Conservation (phyloP, 2,329 filamentous ascomycete species). For the Claviceps pazoutovae region DNA sequence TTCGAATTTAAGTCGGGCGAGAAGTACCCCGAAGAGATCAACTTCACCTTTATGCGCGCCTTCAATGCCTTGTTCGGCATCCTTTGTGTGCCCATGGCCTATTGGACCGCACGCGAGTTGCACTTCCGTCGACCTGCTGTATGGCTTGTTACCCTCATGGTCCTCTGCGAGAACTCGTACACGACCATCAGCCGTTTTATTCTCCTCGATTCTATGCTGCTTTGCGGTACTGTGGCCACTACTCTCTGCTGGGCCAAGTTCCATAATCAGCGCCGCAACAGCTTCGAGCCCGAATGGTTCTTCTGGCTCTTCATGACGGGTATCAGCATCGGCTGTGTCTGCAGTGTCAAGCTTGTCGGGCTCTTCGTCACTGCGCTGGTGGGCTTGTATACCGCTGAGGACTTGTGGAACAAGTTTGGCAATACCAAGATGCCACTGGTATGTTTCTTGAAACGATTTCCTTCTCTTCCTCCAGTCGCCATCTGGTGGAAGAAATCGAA, state of each 20-base stretch:
- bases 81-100: constrained; percentile 82
- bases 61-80: constrained; percentile 96
- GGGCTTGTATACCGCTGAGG: constrained; percentile 88
- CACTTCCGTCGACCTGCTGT: constrained; percentile 76
- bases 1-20: constrained; percentile 99
- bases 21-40: constrained; percentile 79
- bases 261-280: constrained; percentile 71
- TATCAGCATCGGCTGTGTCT: constrained; percentile 91
- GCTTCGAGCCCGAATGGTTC: constrained; percentile 87
- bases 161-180: constrained; percentile 98
- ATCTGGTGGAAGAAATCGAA: not conserved
- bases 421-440: constrained; percentile 81
- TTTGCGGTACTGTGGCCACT: constrained; percentile 97
- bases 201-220: constrained; percentile 92
- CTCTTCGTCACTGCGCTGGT: constrained; percentile 92
- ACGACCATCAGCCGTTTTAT: constrained; percentile 98
- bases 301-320: constrained; percentile 89
- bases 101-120: constrained; percentile 85
- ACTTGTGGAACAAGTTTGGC: constrained; percentile 96
- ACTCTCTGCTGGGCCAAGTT: constrained; percentile 96
- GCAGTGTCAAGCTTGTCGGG: constrained; percentile 96
- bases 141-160: constrained; percentile 93
- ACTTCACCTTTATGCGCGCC: constrained; percentile 96
- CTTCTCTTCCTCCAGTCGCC: not conserved
- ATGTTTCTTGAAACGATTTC: constrained; percentile 17